phyloP scores from a whole-genome alignment of 805 yeast genomes.

The Saccharomycopsis olivae region DNA sequence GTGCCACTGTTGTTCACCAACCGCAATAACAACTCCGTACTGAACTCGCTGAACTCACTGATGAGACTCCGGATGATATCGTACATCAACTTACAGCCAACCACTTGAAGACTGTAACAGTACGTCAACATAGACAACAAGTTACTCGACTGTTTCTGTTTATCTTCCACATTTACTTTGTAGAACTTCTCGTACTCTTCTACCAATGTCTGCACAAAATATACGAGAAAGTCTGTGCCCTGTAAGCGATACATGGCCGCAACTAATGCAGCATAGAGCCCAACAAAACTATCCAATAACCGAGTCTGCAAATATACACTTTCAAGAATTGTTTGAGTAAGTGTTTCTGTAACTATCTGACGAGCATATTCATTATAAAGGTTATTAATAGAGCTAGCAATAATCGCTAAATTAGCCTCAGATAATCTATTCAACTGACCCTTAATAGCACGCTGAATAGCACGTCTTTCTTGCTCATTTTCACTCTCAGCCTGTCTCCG shows the following conservation, averaged over 20 bases:
- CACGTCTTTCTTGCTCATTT: conserved; percentile 34
- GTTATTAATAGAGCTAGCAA: conserved; percentile 56
- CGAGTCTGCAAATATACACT: conserved; percentile 50
- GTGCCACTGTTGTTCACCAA: conserved; percentile 70
- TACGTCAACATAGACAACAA: conserved; percentile 65
- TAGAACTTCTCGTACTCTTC: conserved; percentile 48
- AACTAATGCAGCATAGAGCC: conserved; percentile 67
- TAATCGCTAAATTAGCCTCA: conserved; percentile 68
- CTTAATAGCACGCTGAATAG: conserved; percentile 54
- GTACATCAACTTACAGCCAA: conserved; percentile 65
- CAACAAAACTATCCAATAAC: conserved; percentile 66
- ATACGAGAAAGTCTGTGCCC: conserved; percentile 88
- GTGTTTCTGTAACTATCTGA: conserved; percentile 62
- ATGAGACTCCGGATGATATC: conserved; percentile 55
- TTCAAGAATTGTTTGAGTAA: conserved; percentile 54
- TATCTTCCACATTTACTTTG: conserved; percentile 26
- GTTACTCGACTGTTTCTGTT: conserved; percentile 45
- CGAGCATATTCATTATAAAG: conserved; percentile 62
- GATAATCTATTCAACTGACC: conserved; percentile 84
- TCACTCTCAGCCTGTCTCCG: conserved; percentile 38
- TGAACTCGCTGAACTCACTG: conserved; percentile 49
- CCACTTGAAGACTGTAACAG: conserved; percentile 65
- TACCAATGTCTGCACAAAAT: conserved; percentile 67
- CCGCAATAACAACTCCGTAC: conserved; percentile 68
- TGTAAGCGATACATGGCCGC: conserved; percentile 66